Percentiles rank a stretch among this genome's conserved stretches.
These are phyloP conservation scores for Cucurbita maxima DNA, from an alignment of 306 rosid genomes.

Conservation along the genomic window DNA sequence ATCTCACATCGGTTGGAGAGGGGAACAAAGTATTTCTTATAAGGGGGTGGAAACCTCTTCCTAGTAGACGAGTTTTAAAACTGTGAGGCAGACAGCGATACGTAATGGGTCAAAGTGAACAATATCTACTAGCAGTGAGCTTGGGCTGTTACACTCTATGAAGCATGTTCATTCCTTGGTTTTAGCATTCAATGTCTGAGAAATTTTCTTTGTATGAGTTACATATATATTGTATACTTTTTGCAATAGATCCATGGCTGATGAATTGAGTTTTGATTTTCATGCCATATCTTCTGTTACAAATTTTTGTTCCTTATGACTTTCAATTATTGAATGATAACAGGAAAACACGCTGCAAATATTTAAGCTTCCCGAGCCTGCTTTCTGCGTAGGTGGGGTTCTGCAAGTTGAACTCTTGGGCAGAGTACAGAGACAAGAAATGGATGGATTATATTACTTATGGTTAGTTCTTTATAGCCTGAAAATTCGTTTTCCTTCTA, in stretches of 20 bases:
- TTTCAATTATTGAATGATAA: neutral
- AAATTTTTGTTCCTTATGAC: neutral
- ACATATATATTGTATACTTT: neutral
- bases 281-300: neutral
- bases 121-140: too few species aligned
- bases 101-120: too few species aligned
- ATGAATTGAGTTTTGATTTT: neutral
- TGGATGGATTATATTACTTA: constrained; percentile 34
- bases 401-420: constrained; percentile 52
- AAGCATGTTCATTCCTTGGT: neutral
- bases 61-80: too few species aligned
- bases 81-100: too few species aligned
- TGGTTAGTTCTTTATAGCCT: constrained; percentile 17
- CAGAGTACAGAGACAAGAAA: constrained; percentile 33
- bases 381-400: constrained; percentile 43
- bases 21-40: too few species aligned
- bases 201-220: neutral
- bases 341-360: constrained; percentile 40
- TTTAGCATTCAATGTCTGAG: neutral
- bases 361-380: constrained; percentile 54
- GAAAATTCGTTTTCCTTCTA: neutral
- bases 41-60: too few species aligned
- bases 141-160: neutral
- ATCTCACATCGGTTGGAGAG: too few species aligned
- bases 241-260: neutral